A percentile compares a stretch with the other conserved stretches of the same genome.
These are phyloP conservation scores for Ceratobasidium sp. DNA, from an alignment of 1,284 basidiomycete species.

Conservation along the genomic window DNA sequence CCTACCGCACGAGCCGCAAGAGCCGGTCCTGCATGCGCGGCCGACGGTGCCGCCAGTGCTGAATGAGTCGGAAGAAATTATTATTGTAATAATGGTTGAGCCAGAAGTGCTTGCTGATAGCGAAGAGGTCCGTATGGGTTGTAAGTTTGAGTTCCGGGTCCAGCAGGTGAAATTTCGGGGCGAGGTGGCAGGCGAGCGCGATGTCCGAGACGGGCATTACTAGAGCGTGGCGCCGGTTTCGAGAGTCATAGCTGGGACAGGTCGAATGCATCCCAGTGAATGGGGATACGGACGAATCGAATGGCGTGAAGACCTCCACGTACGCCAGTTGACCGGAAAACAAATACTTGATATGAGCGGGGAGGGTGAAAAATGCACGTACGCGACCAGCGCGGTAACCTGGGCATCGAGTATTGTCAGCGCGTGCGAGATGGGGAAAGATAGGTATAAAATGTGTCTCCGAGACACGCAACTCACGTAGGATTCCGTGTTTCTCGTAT, in stretches of 20 bases:
- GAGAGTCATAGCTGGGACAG: too few relatives aligned
- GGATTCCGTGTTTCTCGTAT: not conserved
- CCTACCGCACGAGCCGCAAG: too few relatives aligned
- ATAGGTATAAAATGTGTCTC: not conserved
- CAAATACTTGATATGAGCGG: not conserved
- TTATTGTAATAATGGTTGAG: slow-evolving; percentile 17
- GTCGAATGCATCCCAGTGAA: too few relatives aligned
- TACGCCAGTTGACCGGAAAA: not conserved
- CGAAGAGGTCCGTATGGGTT: not conserved
- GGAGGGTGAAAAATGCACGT: slow-evolving; percentile 8
- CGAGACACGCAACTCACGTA: not conserved
- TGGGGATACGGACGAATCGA: not conserved
- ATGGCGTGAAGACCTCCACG: slow-evolving; percentile 15
- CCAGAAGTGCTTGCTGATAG: not conserved
- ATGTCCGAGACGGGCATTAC: too few relatives aligned
- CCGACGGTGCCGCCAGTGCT: slow-evolving; percentile 32
- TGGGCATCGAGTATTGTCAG: not conserved
- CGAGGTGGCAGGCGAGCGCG: slow-evolving; percentile 31
- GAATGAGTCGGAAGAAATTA: not conserved
- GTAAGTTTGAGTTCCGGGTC: too few relatives aligned
- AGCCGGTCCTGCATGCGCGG: too few relatives aligned
- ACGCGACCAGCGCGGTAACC: slow-evolving; percentile 6
- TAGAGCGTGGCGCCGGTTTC: too few relatives aligned
- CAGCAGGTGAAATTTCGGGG: not conserved
- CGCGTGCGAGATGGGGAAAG: not conserved